These are phyloP conservation scores for Thymus mandschuricus DNA, from an alignment of 257 asterid genomes.

Conservation along the genomic window DNA sequence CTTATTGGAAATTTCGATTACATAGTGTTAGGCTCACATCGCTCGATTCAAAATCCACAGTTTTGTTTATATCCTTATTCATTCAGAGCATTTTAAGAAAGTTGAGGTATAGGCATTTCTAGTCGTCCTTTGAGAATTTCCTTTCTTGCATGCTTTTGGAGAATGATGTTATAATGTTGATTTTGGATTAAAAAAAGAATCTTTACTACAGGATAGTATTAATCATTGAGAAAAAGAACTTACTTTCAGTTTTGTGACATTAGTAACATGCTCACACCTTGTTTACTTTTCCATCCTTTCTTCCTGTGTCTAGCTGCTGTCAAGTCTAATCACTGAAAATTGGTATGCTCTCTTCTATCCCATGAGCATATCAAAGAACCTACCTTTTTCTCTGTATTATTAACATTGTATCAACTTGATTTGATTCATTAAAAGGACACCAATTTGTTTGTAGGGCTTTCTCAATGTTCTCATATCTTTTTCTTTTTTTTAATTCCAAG, in stretches of 20 bases:
- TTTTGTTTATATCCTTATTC: neutral
- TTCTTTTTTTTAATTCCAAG: neutral
- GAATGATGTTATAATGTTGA: neutral
- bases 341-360: neutral
- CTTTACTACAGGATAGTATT: neutral
- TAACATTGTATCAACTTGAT: neutral
- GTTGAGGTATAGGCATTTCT: neutral
- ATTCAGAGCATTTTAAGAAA: constrained; percentile 12
- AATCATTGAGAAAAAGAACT: neutral
- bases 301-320: neutral
- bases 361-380: neutral
- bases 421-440: neutral
- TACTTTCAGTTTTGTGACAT: neutral
- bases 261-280: neutral
- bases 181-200: constrained; percentile 7
- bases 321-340: neutral
- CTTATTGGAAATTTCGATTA: neutral
- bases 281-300: too few relatives aligned
- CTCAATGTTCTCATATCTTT: neutral
- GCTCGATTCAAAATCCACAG: constrained; percentile 2
- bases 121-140: neutral
- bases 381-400: neutral
- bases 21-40: neutral
- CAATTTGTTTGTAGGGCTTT: neutral
- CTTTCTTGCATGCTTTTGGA: neutral